A percentile compares a stretch with the other conserved stretches of the same genome.
phyloP scores from a whole-genome alignment of 257 asterid genomes.

The Ajuga chamaepitys region DNA sequence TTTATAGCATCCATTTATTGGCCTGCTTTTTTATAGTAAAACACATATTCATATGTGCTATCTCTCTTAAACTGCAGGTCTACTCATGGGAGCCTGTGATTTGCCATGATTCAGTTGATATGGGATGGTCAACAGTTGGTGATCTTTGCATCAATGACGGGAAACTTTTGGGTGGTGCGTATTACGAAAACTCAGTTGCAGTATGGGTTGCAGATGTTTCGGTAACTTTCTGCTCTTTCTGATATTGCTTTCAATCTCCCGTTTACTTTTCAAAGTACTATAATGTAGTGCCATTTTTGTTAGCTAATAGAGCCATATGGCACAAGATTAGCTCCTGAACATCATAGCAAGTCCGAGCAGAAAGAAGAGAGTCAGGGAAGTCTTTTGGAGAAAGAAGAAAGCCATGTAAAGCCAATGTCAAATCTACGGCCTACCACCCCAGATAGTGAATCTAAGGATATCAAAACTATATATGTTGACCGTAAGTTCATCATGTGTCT shows the following conservation, averaged over 20 bases:
- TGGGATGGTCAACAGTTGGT: slow-evolving; percentile 97
- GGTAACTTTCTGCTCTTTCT: slow-evolving; percentile 34
- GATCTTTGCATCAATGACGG: slow-evolving; percentile 89
- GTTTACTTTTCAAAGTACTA: not conserved
- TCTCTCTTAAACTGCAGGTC: slow-evolving; percentile 48
- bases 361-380: slow-evolving; percentile 38
- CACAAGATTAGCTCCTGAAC: slow-evolving; percentile 39
- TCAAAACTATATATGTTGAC: slow-evolving; percentile 93
- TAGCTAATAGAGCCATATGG: slow-evolving; percentile 59
- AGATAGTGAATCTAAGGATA: slow-evolving; percentile 75
- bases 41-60: slow-evolving; percentile 10
- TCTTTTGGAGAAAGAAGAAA: slow-evolving; percentile 46
- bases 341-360: slow-evolving; percentile 43
- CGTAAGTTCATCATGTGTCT: slow-evolving; percentile 44
- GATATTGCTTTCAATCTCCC: not conserved
- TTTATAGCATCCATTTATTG: slow-evolving; percentile 5
- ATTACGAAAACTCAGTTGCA: slow-evolving; percentile 82
- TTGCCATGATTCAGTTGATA: slow-evolving; percentile 87
- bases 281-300: slow-evolving; percentile 16
- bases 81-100: slow-evolving; percentile 98
- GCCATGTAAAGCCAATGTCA: slow-evolving; percentile 52
- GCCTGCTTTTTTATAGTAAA: slow-evolving; percentile 3
- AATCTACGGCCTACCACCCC: slow-evolving; percentile 40
- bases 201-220: slow-evolving; percentile 94
- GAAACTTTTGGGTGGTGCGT: slow-evolving; percentile 90